Base-by-base conservation (phyloP, 31 red algal genomes). In the Endocladia muricata region DNA sequence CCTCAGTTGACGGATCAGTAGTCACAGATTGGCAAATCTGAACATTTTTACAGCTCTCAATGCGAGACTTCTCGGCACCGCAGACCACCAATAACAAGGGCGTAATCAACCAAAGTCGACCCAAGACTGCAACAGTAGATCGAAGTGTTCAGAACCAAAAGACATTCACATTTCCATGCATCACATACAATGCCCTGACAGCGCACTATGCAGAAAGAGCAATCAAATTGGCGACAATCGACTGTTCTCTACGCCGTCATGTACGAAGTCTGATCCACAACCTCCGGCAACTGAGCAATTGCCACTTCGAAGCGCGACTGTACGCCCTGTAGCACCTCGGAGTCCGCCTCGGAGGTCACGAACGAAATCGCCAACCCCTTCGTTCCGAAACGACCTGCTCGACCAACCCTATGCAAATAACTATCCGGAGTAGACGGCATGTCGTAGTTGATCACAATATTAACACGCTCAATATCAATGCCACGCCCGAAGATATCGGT, bases 301-400 rank as follows among this genome's bases (percentile, higher is more conserved):
- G 74, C 80, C 32, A 98, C 96, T 40, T 88, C 96, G 75, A 98
- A 98, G 43, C 96, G 86, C 30, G 68, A 82, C 72, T 98, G 96
- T 38, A 98, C 96, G 6, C 78, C 87, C 55, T 95, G 78, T 23
- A 98, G 82, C n/a, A 88, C 83, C 32, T 74, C 84, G 5, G 63
- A 62, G 41, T 98, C 96, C 35, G 78, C 72, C 6, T 95, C 88
- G 2, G 79, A 89, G 21, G 78, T 69, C 36, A 98, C 68, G 68
- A 98, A 98, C 2, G 91, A 94, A 74, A 98, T 92, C 21, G 96
- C 91, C 33, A 78, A 26, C 11, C 74, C 74, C 17, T 37, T 32
- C 48, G 15, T 78, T 48, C 74, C 74, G 23, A 65, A 78, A 11
- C 74, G 6, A 49, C 74, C 74, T 4, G 74, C 74, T 30, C 74